These are phyloP conservation scores for Talaromyces islandicus DNA, from an alignment of 2,329 filamentous ascomycete species.

Conservation along the genomic window DNA sequence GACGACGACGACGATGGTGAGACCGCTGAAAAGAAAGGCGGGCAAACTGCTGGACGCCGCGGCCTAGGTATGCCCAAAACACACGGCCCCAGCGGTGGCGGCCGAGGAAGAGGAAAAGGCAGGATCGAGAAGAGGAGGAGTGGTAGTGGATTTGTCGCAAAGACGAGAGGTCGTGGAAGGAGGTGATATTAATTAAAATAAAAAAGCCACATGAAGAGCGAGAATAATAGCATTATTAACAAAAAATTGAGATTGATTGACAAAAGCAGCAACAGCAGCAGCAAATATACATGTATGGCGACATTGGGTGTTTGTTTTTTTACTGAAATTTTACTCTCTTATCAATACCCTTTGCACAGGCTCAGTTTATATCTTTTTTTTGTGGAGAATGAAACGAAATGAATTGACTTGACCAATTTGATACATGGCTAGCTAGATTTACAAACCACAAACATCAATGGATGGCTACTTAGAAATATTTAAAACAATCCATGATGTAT, in stretches of 20 bases:
- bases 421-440: background rate
- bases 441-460: background rate
- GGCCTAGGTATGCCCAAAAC: slow-evolving; percentile 22
- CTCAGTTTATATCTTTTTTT: background rate
- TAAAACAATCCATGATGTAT: background rate
- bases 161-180: slow-evolving; percentile 3
- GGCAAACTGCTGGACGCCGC: slow-evolving; percentile 13
- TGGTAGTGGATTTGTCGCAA: slow-evolving; percentile 13
- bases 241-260: background rate
- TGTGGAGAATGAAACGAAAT: background rate
- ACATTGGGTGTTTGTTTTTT: background rate
- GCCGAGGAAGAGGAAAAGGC: slow-evolving; percentile 11
- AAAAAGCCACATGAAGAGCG: too few relatives aligned
- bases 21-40: slow-evolving; percentile 6
- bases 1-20: slow-evolving; percentile 39
- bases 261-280: background rate
- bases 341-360: slow-evolving; percentile 2
- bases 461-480: background rate
- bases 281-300: background rate
- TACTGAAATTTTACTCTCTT: background rate
- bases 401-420: background rate
- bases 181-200: background rate
- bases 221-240: background rate
- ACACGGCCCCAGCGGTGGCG: slow-evolving; percentile 12
- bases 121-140: slow-evolving; percentile 22